Evolutionary conservation across 805 yeast genomes (phyloP).

Genomic region (Candida maesae): DNA sequence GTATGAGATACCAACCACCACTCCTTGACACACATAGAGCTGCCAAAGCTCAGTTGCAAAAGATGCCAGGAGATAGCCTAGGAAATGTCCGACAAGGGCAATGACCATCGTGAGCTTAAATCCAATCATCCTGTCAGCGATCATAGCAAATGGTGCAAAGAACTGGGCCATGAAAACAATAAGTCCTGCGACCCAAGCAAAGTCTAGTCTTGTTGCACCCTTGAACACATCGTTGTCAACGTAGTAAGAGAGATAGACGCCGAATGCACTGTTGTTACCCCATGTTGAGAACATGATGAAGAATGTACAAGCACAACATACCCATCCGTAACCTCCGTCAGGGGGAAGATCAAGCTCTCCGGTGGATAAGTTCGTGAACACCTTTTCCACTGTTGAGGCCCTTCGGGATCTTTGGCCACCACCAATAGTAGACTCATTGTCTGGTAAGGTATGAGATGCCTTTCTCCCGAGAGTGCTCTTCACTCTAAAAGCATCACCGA

Average conservation of each 20-base stretch:
- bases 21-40: conserved; percentile 63
- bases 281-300: conserved; percentile 57
- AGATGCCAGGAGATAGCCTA: conserved; percentile 57
- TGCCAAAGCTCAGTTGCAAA: conserved; percentile 61
- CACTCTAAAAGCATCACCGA: conserved; percentile 16
- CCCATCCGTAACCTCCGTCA: conserved; percentile 73
- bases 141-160: conserved; percentile 53
- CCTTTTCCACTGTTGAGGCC: conserved; percentile 23
- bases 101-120: conserved; percentile 41
- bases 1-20: conserved; percentile 48
- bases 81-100: conserved; percentile 50
- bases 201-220: conserved; percentile 56
- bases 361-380: conserved; percentile 33
- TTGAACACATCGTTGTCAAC: conserved; percentile 45
- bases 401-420: too few relatives aligned
- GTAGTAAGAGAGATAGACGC: conserved; percentile 58
- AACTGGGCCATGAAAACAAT: conserved; percentile 53
- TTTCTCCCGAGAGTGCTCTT: neutral
- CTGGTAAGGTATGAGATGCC: neutral
- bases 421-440: too few relatives aligned
- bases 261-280: conserved; percentile 63
- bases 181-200: conserved; percentile 65
- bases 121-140: conserved; percentile 48
- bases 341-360: conserved; percentile 40
- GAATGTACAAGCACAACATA: conserved; percentile 47